A percentile compares a stretch with the other conserved stretches of the same genome.
Conservation (phyloP, 306 rosid species). For the cucumber (Cucumis sativus) region Cucumber_9930_V3 NC_026659.2:30356001-30356500, state of each 20-base stretch:
- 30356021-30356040: slow-evolving; percentile 25
- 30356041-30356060: slow-evolving; percentile 16
- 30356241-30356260: neutral
- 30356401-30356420: neutral
- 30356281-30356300: neutral
- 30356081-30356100: slow-evolving; percentile 30
- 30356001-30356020: slow-evolving; percentile 20
- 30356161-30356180: too few relatives aligned
- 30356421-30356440: neutral
- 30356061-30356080: slow-evolving; percentile 35
- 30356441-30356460: too few relatives aligned
- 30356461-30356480: too few relatives aligned
- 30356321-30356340: neutral
- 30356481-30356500: neutral
- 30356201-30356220: neutral
- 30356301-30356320: neutral
- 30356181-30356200: neutral
- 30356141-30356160: too few relatives aligned
- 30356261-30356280: neutral
- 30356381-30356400: neutral
- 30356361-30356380: neutral
- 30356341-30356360: neutral
- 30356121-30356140: slow-evolving; percentile 36
- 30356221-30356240: neutral
- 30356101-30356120: slow-evolving; percentile 31